These are phyloP conservation scores for Maudiozyma humilis DNA, from an alignment of 1,139 yeast genomes.

Conservation along the genomic window DNA sequence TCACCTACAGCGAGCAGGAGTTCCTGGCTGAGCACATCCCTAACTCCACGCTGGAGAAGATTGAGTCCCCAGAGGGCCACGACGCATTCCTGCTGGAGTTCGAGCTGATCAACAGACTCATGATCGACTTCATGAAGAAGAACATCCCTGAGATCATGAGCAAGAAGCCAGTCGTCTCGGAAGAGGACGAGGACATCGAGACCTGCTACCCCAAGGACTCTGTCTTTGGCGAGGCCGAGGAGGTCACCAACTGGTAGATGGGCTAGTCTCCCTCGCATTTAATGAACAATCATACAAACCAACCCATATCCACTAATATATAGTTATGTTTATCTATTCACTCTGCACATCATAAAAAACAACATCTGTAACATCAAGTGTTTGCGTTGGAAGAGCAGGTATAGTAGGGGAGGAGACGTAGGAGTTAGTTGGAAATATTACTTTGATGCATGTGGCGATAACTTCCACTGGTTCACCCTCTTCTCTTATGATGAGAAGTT, in stretches of 20 bases:
- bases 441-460: no score
- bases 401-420: no score
- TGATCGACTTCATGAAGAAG: conserved; percentile 53
- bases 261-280: no score
- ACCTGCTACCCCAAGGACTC: conserved; percentile 58
- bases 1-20: conserved; percentile 87
- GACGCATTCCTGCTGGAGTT: conserved; percentile 93
- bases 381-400: no score
- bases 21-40: conserved; percentile 70
- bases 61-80: conserved; percentile 94
- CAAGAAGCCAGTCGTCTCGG: conserved; percentile 30
- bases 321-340: no score
- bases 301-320: no score
- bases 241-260: conserved; percentile 78
- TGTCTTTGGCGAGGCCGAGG: conserved; percentile 93
- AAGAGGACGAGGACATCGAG: conserved; percentile 43
- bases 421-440: no score
- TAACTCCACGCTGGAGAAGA: conserved; percentile 54
- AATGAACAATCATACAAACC: no score
- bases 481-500: no score
- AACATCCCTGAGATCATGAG: conserved; percentile 36
- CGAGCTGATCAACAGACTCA: conserved; percentile 64
- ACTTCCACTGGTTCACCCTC: no score
- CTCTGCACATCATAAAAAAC: no score
- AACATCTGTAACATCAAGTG: no score